These are phyloP conservation scores for Cutaneotrichosporon curvatum DNA, from an alignment of 1,284 basidiomycete genomes.

Conservation along the genomic window DNA sequence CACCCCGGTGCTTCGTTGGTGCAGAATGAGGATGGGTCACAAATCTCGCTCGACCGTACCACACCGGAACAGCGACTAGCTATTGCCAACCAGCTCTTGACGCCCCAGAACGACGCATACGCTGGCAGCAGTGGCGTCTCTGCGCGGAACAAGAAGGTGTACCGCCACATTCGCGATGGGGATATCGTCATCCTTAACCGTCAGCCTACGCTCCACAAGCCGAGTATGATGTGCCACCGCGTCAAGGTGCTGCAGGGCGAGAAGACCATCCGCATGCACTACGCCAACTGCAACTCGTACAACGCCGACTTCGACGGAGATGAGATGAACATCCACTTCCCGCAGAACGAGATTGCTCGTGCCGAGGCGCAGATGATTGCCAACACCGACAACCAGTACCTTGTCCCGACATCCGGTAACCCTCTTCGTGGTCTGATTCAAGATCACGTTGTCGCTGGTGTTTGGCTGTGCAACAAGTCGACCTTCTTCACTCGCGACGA, in stretches of 20 bases:
- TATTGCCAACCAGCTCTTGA: constrained; percentile 93
- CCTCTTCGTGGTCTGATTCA: constrained; percentile 97
- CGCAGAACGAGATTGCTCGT: constrained; percentile 77
- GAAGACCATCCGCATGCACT: constrained; percentile 99
- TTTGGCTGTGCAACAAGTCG: constrained; percentile 98
- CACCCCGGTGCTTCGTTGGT: constrained; percentile 94
- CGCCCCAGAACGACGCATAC: constrained; percentile 70
- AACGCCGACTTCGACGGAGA: constrained; percentile 99
- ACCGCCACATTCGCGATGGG: constrained; percentile 88
- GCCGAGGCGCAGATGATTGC: constrained; percentile 91
- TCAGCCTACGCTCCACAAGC: constrained; percentile 97
- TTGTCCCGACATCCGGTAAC: constrained; percentile 96
- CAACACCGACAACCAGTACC: constrained; percentile 98
- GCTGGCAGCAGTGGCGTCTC: constrained; percentile 54
- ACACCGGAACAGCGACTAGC: constrained; percentile 83
- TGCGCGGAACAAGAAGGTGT: constrained; percentile 90
- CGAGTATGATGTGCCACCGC: constrained; percentile 99
- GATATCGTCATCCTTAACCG: constrained; percentile 96
- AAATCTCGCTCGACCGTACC: constrained; percentile 77
- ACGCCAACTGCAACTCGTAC: constrained; percentile 99
- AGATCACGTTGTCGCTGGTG: constrained; percentile 96
- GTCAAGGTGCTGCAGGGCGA: constrained; percentile 89
- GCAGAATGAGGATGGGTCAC: constrained; percentile 87
- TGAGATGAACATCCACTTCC: constrained; percentile 99
- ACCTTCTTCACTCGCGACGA: constrained; percentile 92